phyloP scores from a whole-genome alignment of 1,284 basidiomycete species.

The Trichosporon sp. region DNA sequence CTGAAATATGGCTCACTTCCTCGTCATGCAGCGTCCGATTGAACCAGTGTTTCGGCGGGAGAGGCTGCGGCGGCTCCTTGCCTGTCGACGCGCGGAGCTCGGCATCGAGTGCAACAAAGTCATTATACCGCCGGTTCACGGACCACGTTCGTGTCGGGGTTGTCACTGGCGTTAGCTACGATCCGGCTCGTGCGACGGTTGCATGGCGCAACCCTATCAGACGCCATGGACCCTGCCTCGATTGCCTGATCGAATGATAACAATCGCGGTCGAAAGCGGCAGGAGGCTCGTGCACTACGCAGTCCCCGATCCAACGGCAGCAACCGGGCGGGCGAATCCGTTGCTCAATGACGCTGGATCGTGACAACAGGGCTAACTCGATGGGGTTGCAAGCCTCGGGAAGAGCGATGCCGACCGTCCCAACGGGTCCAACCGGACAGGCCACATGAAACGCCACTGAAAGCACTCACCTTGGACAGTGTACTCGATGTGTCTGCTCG shows the following conservation, averaged over 20 bases:
- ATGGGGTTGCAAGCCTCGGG: constrained; percentile 10
- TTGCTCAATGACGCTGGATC: not conserved
- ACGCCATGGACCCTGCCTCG: not conserved
- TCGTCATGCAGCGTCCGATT: constrained; percentile 50
- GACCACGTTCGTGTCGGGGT: constrained; percentile 74
- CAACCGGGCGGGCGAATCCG: not conserved
- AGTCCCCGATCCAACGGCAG: not conserved
- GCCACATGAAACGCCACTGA: not conserved
- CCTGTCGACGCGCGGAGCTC: constrained; percentile 74
- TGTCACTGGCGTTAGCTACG: constrained; percentile 43
- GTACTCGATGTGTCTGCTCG: constrained; percentile 54
- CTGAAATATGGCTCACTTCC: constrained; percentile 51
- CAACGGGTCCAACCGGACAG: not conserved
- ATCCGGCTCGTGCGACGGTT: constrained; percentile 3
- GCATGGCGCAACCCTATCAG: not conserved
- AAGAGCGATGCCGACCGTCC: not conserved
- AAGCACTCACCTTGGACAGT: constrained; percentile 50
- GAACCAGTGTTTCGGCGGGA: constrained; percentile 79
- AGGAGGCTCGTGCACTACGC: constrained; percentile 9
- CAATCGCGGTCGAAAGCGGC: constrained; percentile 6
- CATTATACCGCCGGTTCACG: constrained; percentile 89
- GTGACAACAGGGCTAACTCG: constrained; percentile 1
- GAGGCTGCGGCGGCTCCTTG: constrained; percentile 68
- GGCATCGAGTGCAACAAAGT: constrained; percentile 82
- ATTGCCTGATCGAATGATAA: not conserved